phyloP scores from a whole-genome alignment of 805 yeast genomes.

The Yamadazyma ubonensis region DNA sequence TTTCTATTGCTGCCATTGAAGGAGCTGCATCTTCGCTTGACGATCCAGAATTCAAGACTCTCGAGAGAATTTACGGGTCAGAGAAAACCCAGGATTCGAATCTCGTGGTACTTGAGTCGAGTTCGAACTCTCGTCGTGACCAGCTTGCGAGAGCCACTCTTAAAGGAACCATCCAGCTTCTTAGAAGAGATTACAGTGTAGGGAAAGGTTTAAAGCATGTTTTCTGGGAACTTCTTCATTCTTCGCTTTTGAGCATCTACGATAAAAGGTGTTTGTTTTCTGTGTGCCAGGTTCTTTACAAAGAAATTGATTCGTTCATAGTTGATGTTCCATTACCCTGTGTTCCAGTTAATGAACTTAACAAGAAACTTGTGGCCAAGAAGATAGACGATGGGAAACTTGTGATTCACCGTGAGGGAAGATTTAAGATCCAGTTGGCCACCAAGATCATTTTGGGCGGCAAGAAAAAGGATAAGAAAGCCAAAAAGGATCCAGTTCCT shows the following conservation, averaged over 20 bases:
- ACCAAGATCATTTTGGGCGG: slow-evolving; percentile 16
- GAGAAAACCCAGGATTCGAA: background rate
- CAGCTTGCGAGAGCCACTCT: slow-evolving; percentile 62
- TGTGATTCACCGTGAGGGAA: slow-evolving; percentile 59
- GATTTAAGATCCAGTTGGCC: slow-evolving; percentile 52
- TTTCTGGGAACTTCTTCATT: slow-evolving; percentile 70
- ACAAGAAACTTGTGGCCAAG: slow-evolving; percentile 61
- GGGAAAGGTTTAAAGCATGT: slow-evolving; percentile 56
- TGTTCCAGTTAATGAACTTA: slow-evolving; percentile 42
- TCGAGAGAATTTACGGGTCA: slow-evolving; percentile 42
- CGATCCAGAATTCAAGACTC: slow-evolving; percentile 58
- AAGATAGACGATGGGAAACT: slow-evolving; percentile 52
- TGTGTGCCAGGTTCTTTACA: slow-evolving; percentile 62
- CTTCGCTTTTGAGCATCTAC: slow-evolving; percentile 56
- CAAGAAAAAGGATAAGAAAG: slow-evolving; percentile 14
- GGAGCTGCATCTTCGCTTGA: slow-evolving; percentile 60
- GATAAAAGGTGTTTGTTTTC: slow-evolving; percentile 65
- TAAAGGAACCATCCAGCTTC: slow-evolving; percentile 62
- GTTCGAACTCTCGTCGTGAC: slow-evolving; percentile 57
- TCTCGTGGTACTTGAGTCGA: slow-evolving; percentile 13
- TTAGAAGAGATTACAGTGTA: slow-evolving; percentile 58
- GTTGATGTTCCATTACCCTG: slow-evolving; percentile 68
- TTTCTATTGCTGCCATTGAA: slow-evolving; percentile 66
- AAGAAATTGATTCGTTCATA: slow-evolving; percentile 56
- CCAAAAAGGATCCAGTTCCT: slow-evolving; percentile 2